These are phyloP conservation scores for Prunus yedoensis DNA, from an alignment of 331 rosid genomes.

Conservation along the genomic window DNA sequence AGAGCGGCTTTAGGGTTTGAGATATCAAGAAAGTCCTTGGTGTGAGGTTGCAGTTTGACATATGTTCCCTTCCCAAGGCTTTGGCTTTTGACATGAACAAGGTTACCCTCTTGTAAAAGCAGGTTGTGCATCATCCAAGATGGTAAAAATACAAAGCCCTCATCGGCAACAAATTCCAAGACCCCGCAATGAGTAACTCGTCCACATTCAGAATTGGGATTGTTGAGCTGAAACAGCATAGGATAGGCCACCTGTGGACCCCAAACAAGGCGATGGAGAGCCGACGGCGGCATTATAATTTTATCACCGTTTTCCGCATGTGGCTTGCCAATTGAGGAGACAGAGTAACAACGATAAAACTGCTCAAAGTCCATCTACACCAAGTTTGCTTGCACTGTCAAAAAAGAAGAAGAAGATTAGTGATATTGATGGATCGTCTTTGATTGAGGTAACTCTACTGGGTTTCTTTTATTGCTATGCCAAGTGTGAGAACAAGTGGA, in stretches of 20 bases:
- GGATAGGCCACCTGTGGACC: not conserved
- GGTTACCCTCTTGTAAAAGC: not conserved
- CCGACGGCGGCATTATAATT: conserved; percentile 27
- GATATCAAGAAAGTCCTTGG: too few relatives aligned
- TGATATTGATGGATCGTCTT: too few relatives aligned
- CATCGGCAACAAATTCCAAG: conserved; percentile 16
- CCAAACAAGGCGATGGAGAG: not conserved
- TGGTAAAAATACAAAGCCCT: conserved; percentile 9
- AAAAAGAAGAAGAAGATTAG: too few relatives aligned
- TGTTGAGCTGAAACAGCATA: conserved; percentile 7
- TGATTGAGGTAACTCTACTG: too few relatives aligned
- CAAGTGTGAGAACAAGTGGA: too few relatives aligned
- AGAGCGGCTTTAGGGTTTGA: too few relatives aligned
- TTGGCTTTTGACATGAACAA: too few relatives aligned
- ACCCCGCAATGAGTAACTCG: conserved; percentile 18
- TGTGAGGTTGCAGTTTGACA: too few relatives aligned
- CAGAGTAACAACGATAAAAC: conserved; percentile 9
- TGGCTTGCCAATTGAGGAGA: not conserved
- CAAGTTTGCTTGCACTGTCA: too few relatives aligned
- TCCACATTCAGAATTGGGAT: not conserved
- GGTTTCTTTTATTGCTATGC: too few relatives aligned
- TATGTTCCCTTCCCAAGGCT: too few relatives aligned
- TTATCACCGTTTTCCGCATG: conserved; percentile 14
- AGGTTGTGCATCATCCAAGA: conserved; percentile 24
- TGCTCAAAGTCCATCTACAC: not conserved